A percentile compares a stretch with the other conserved stretches of the same genome.
Evolutionary conservation across 306 rosid species (phyloP).

Genomic region (Ammopiptanthus mongolicus): DNA sequence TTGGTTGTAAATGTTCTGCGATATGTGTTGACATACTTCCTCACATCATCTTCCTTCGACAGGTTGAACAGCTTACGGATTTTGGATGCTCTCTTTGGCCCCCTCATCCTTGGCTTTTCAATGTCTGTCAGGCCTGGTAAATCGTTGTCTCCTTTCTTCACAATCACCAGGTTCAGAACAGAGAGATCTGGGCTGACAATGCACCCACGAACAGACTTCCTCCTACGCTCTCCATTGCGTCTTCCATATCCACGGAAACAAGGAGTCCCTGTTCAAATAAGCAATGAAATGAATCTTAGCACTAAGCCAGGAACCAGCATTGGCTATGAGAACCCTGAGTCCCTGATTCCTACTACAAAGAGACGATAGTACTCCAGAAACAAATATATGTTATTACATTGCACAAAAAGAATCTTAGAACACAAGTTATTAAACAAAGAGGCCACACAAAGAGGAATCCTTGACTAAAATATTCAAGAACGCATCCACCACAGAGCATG

Average conservation of each 20-base stretch:
- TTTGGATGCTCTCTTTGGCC: constrained; percentile 37
- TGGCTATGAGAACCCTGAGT: neutral
- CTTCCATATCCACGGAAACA: constrained; percentile 40
- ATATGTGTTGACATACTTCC: constrained; percentile 41
- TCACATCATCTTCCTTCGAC: constrained; percentile 38
- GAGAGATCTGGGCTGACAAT: constrained; percentile 41
- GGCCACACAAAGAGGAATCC: neutral
- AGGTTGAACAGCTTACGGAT: constrained; percentile 35
- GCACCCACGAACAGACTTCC: constrained; percentile 42
- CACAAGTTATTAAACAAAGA: neutral
- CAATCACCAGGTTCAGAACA: constrained; percentile 36
- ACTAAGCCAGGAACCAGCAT: neutral
- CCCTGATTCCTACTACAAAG: neutral
- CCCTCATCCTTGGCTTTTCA: constrained; percentile 42
- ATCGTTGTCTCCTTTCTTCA: constrained; percentile 34
- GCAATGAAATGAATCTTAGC: neutral
- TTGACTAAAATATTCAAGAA: neutral
- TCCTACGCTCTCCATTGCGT: constrained; percentile 36
- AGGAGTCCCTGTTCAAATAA: constrained; percentile 28
- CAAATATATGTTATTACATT: neutral
- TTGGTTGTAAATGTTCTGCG: constrained; percentile 32
- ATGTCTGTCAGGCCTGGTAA: constrained; percentile 34
- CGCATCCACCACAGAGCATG: neutral
- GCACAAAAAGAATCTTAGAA: neutral
- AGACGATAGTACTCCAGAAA: neutral